Evolutionary conservation across 148 eudicot species (phyloP).

Genomic region (Camellia lanceoleosa): DNA sequence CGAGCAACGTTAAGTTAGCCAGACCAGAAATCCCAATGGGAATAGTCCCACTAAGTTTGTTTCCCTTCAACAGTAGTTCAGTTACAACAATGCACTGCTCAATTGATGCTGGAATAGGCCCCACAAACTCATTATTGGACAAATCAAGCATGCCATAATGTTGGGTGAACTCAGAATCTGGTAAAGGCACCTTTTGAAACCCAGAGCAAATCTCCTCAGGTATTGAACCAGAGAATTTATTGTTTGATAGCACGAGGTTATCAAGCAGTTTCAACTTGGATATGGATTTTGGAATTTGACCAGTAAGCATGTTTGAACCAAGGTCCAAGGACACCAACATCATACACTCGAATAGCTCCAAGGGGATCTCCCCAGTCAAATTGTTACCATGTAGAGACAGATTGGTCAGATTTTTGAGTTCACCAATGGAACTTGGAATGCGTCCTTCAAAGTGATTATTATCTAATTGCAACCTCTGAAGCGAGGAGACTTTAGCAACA

Average conservation of each 20-base stretch:
- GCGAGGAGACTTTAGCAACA: conserved; percentile 39
- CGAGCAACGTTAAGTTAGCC: conserved; percentile 54
- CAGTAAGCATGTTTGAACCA: conserved; percentile 61
- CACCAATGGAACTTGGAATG: conserved; percentile 68
- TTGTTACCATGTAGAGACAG: conserved; percentile 75
- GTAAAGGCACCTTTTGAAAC: conserved; percentile 66
- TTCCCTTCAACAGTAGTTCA: conserved; percentile 56
- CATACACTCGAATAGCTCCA: conserved; percentile 63
- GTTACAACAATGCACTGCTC: conserved; percentile 50
- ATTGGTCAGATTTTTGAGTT: conserved; percentile 72
- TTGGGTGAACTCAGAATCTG: conserved; percentile 82
- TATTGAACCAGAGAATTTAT: conserved; percentile 63
- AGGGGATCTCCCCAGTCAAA: conserved; percentile 64
- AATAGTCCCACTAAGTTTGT: conserved; percentile 68
- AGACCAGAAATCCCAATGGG: conserved; percentile 53
- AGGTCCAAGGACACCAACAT: conserved; percentile 77
- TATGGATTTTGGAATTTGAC: conserved; percentile 62
- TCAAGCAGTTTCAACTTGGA: conserved; percentile 59
- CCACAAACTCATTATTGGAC: conserved; percentile 64
- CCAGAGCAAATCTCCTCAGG: conserved; percentile 88
- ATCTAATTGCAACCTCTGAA: conserved; percentile 72
- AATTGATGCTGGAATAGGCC: conserved; percentile 72
- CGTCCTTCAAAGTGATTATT: conserved; percentile 63
- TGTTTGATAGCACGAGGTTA: conserved; percentile 72
- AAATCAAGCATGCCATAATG: conserved; percentile 96